Base-by-base conservation (phyloP, 2,329 filamentous ascomycete genomes). In the Ophiostoma triangulosporum region DNA sequence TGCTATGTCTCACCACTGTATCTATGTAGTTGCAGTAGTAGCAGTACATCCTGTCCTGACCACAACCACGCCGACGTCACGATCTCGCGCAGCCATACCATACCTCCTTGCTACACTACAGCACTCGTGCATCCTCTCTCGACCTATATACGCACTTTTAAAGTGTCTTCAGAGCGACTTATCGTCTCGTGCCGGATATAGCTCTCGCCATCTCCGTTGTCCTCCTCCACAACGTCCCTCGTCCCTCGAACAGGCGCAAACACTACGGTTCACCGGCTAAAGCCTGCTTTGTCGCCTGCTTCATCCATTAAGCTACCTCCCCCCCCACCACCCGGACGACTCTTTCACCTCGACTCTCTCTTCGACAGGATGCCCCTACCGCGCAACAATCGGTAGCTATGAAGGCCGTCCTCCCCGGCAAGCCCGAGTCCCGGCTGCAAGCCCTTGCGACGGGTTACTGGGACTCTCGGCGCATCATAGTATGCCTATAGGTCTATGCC, bases 351-450 rank as follows among this genome's bases (percentile, higher is more conserved):
- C 8, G 26, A 11, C 32, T n/a, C 24, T 9, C 4, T 27, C 24
- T 22, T n/a, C 14, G 22, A 50, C 57, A 58, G 50, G 35, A 61
- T 61, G 61, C 56, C 15, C 48, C 48, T 24, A 8, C 35, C 2
- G 46, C 43, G 14, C 22, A 22, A 35, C 11, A 6, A 6, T 51
- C 54, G 61, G 62, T 62, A 65, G 53, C 65, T 64, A 73, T 73
- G 71, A 72, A 69, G 65, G 69, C 66, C 58, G 64, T 73, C 64
- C 70, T 74, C 62, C 72, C 72, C 58, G 72, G 72, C 61, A 69
- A 69, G 66, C 71, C 71, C 57, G 70, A 72, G 65, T 65, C 70
- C 59, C 65, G 67, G 60, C 69, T 72, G 60, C 71, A 73, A 66
- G 71, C 69, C 60, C 62, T 74, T 56, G 67, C 71, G 22, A 73